Percentiles rank a stretch among this genome's conserved stretches.
phyloP scores from a whole-genome alignment of 805 yeast species.

The Zygosaccharomyces gambellarensis region DNA sequence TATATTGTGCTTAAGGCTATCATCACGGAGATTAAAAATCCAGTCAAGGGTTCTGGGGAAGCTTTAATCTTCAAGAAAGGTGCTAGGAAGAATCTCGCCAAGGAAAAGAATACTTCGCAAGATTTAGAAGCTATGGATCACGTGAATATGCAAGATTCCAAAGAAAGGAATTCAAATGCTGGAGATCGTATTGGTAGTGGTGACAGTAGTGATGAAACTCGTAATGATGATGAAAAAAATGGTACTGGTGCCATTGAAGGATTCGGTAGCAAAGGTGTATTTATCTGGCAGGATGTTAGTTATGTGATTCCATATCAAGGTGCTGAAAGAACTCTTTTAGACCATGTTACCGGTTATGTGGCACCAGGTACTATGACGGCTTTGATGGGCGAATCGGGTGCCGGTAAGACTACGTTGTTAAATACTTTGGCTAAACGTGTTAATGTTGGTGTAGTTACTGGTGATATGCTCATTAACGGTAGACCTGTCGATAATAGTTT shows the following conservation, averaged over 20 bases:
- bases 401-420: conserved; percentile 57
- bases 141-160: conserved; percentile 14
- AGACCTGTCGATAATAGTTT: conserved; percentile 45
- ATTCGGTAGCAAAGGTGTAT: conserved; percentile 30
- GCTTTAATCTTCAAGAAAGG: conserved; percentile 51
- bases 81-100: conserved; percentile 27
- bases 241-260: conserved; percentile 20
- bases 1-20: conserved; percentile 20
- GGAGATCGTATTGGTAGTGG: not conserved
- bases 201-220: conserved; percentile 8
- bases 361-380: conserved; percentile 58
- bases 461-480: conserved; percentile 54
- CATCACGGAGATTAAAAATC: conserved; percentile 24
- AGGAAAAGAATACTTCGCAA: not conserved
- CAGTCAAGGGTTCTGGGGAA: conserved; percentile 32
- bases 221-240: not conserved
- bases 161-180: conserved; percentile 11
- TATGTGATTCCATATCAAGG: conserved; percentile 36
- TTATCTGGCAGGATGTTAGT: conserved; percentile 33
- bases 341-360: conserved; percentile 42
- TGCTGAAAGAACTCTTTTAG: conserved; percentile 48
- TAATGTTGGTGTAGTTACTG: conserved; percentile 47
- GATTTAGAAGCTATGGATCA: conserved; percentile 22
- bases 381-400: conserved; percentile 62
- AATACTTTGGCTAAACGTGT: conserved; percentile 51